A percentile compares a stretch with the other conserved stretches of the same genome.
phyloP scores from a whole-genome alignment of 139 green algal species.

The Coccomyxa sp. region DNA sequence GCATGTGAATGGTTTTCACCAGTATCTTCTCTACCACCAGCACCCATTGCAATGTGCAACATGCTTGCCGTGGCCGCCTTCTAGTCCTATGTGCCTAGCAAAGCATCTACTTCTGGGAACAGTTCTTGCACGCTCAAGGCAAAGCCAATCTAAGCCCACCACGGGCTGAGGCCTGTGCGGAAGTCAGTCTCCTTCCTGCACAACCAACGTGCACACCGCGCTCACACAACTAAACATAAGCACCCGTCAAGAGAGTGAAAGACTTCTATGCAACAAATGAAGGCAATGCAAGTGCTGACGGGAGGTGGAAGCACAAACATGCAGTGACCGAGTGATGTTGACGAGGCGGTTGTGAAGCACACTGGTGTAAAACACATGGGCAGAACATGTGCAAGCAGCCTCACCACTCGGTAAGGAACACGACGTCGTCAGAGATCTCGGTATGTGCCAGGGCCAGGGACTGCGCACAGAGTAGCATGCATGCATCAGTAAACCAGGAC shows the following conservation, averaged over 20 bases:
- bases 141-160: constrained; percentile 71
- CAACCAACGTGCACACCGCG: neutral
- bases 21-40: too few species aligned
- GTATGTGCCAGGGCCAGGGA: constrained; percentile 94
- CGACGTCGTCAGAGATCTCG: constrained; percentile 73
- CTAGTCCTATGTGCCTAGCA: too few species aligned
- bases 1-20: too few species aligned
- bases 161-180: constrained; percentile 79
- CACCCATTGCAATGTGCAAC: too few species aligned
- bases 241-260: neutral
- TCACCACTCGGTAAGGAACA: constrained; percentile 86
- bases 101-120: too few species aligned
- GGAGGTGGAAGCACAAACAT: neutral
- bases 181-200: constrained; percentile 97
- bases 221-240: neutral
- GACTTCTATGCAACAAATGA: neutral
- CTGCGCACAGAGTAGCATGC: constrained; percentile 24
- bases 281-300: neutral
- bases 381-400: neutral
- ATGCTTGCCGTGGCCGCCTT: too few species aligned
- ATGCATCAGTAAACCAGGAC: neutral
- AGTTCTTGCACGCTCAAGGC: too few species aligned
- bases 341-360: neutral
- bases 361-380: neutral
- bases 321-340: neutral